Evolutionary conservation across 2,329 filamentous ascomycete species (phyloP).

Genomic region (Alternaria burnsii): DNA sequence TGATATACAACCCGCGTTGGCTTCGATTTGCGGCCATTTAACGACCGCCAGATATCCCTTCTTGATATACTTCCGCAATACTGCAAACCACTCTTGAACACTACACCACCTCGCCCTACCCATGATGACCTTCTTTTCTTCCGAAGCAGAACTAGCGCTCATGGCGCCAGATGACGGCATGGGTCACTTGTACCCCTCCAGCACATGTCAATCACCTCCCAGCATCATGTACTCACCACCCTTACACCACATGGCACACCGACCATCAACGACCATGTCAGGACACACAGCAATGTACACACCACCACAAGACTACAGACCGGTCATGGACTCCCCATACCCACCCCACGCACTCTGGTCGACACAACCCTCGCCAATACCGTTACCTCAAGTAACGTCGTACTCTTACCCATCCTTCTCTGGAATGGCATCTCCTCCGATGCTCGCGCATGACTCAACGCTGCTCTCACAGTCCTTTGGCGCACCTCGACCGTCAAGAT

Average conservation of each 20-base stretch:
- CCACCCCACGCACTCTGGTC: conserved; percentile 45
- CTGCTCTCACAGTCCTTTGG: conserved; percentile 33
- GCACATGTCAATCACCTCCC: conserved; percentile 49
- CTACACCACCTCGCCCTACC: conserved; percentile 14
- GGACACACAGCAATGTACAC: conserved; percentile 39
- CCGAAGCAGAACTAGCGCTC: conserved; percentile 49
- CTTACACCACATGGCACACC: conserved; percentile 44
- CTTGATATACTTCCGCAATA: conserved; percentile 13
- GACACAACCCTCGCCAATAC: conserved; percentile 39
- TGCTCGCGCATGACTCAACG: conserved; percentile 35
- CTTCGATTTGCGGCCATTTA: conserved; percentile 29
- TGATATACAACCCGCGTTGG: conserved; percentile 41
- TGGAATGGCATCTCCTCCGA: conserved; percentile 34
- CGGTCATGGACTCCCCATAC: conserved; percentile 45
- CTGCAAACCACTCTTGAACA: conserved; percentile 16
- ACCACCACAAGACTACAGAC: conserved; percentile 41
- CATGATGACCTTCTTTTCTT: conserved; percentile 47
- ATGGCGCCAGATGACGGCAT: conserved; percentile 46
- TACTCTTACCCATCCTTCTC: conserved; percentile 47
- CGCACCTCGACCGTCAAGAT: conserved; percentile 41
- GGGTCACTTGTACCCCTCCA: conserved; percentile 48
- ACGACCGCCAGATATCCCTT: conserved; percentile 23
- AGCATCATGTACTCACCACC: conserved; percentile 51
- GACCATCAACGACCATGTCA: conserved; percentile 33
- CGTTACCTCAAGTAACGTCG: conserved; percentile 41